Percentiles rank a stretch among this genome's conserved stretches.
Evolutionary conservation across 306 rosid genomes (phyloP).

Genomic region (Vicia villosa): DNA sequence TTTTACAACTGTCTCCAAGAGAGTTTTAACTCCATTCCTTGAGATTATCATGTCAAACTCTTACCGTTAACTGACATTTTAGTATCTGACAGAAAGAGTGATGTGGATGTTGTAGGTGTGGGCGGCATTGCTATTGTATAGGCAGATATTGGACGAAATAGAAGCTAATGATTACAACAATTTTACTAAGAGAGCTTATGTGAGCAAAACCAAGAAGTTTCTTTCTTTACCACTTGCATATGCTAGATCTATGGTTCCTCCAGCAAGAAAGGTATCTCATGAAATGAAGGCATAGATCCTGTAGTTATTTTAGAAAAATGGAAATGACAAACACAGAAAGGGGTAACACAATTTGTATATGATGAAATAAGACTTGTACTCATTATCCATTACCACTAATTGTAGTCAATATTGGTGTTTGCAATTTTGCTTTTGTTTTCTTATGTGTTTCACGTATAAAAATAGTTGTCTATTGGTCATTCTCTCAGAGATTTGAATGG

Average conservation of each 20-base stretch:
- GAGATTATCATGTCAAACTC: neutral
- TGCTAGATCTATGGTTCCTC: slow-evolving; percentile 52
- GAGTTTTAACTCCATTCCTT: neutral
- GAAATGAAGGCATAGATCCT: slow-evolving; percentile 34
- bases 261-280: slow-evolving; percentile 46
- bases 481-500: too few species aligned
- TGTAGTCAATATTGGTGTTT: slow-evolving; percentile 32
- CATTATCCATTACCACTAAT: slow-evolving; percentile 31
- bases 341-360: slow-evolving; percentile 41
- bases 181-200: slow-evolving; percentile 76
- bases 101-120: slow-evolving; percentile 58
- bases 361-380: slow-evolving; percentile 30
- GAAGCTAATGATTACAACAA: slow-evolving; percentile 82
- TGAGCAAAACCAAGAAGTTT: slow-evolving; percentile 73
- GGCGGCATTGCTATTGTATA: slow-evolving; percentile 71
- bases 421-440: neutral
- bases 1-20: neutral
- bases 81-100: neutral
- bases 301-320: slow-evolving; percentile 32
- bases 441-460: neutral
- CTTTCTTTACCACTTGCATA: slow-evolving; percentile 69
- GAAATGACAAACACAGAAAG: neutral
- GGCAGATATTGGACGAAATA: slow-evolving; percentile 77
- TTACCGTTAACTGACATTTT: neutral
- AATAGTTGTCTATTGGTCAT: too few species aligned